These are phyloP conservation scores for Suhomyces guaymorum DNA, from an alignment of 1,139 yeast genomes.

Conservation along the genomic window DNA sequence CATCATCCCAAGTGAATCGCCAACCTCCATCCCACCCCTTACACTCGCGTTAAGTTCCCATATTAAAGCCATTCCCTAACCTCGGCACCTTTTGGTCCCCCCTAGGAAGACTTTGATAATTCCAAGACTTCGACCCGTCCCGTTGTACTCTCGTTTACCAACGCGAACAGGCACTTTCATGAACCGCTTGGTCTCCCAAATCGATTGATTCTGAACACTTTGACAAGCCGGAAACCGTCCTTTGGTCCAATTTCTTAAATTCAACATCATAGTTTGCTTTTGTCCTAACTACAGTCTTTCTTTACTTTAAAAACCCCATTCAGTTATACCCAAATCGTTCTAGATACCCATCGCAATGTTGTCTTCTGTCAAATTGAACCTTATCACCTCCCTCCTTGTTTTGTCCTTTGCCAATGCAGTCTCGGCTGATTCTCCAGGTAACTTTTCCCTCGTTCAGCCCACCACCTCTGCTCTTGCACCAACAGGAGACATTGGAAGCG, in stretches of 20 bases:
- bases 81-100: no score
- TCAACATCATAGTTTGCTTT: slow-evolving; percentile 7
- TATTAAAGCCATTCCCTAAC: no score
- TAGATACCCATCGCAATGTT: slow-evolving; percentile 13
- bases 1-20: background rate
- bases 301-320: slow-evolving; percentile 9
- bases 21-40: no score
- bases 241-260: background rate
- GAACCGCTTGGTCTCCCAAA: background rate
- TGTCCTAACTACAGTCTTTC: slow-evolving; percentile 20
- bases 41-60: no score
- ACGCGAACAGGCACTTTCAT: background rate
- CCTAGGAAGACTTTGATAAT: no score
- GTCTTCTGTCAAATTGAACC: slow-evolving; percentile 11
- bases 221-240: background rate
- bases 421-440: slow-evolving; percentile 6
- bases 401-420: slow-evolving; percentile 10
- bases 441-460: background rate
- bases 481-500: no score
- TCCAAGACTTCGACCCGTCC: no score
- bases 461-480: background rate
- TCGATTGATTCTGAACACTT: background rate
- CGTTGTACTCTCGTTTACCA: slow-evolving; percentile 2
- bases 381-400: slow-evolving; percentile 10
- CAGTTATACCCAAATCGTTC: slow-evolving; percentile 2